Evolutionary conservation across 768 basidiomycete genomes (phyloP), one percentile per base, ranked within the genome.

Genomic region (Tephrocybe sp.): DNA sequence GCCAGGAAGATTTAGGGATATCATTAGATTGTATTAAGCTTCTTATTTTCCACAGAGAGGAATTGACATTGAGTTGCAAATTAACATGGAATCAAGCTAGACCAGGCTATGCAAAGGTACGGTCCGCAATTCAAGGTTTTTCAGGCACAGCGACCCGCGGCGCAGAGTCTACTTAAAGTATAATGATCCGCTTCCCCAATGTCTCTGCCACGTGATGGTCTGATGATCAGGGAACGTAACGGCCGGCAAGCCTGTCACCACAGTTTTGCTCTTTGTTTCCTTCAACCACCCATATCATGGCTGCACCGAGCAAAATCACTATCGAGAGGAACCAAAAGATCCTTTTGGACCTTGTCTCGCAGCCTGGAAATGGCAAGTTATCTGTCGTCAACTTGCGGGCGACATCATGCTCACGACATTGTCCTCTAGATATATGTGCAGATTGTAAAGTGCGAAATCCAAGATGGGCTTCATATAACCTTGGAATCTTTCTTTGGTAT

Each of bases 401-500:
- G 33, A 51, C 52, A 49, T 54, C 50, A 58, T 52, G 53, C 48
- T 19, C 51, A 52, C 11, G 49, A 60, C 40, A 10, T 22, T 22
- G 22, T 41, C 42, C 43, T 23, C 12, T 62, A 97, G 94, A 93
- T 65, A 66, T 79, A 11, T 98, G 95, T 65, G 94, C 95, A 5
- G 95, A 98, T 68, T 98, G 95, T 67, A 91, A 88, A 69, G 70
- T 86, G n/a, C 76, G 85, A 50, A 79, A 82, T 60, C 94, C 94
- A 5, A 74, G 92, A 68, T 98, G 95, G 95, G 88, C 92, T 1
- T 88, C 87, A 2, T 74, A 90, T 60, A 97, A 87, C 62, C 72
- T 97, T 3, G 94, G 95, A 14, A 89, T 93, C 53, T 93, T 93
- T 62, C 77, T 93, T 19, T 95, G 91, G 89, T 89, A 62, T 73